These are phyloP conservation scores for Nannizziopsis barbatae DNA, from an alignment of 2,329 filamentous ascomycete genomes.

Conservation along the genomic window DNA sequence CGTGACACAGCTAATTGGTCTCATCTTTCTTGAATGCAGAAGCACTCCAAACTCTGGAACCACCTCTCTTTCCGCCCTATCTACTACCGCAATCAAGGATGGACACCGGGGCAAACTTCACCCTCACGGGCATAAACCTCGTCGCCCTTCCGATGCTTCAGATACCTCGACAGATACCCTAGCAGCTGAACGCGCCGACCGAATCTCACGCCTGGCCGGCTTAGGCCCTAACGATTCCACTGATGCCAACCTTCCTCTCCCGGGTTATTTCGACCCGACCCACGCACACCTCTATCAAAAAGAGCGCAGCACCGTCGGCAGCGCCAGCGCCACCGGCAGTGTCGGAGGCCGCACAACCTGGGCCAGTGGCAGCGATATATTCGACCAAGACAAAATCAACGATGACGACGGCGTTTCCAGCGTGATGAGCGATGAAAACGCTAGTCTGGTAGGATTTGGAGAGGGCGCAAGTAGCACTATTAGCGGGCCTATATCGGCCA, in stretches of 20 bases:
- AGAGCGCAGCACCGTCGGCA: constrained; percentile 81
- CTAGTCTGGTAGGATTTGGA: constrained; percentile 80
- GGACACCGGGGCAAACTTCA: constrained; percentile 75
- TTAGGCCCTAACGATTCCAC: constrained; percentile 33
- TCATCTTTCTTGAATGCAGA: constrained; percentile 37
- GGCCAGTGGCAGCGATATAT: constrained; percentile 53
- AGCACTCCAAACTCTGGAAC: constrained; percentile 89
- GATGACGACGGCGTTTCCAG: constrained; percentile 52
- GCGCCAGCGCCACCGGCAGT: constrained; percentile 70
- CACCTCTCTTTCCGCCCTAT: constrained; percentile 81
- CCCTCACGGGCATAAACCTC: constrained; percentile 43
- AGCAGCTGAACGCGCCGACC: constrained; percentile 85
- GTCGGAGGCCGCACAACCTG: constrained; percentile 57
- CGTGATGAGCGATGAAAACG: constrained; percentile 73
- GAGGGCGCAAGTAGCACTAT: constrained; percentile 81
- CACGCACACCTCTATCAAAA: constrained; percentile 49
- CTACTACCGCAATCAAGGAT: constrained; percentile 92
- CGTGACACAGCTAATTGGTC: constrained; percentile 14
- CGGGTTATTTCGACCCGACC: constrained; percentile 8
- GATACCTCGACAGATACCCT: constrained; percentile 57
- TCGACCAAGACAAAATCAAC: constrained; percentile 58
- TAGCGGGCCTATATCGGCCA: constrained; percentile 61
- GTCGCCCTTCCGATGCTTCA: constrained; percentile 47
- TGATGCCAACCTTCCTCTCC: background rate
- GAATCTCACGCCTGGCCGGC: constrained; percentile 88